These are phyloP conservation scores for Neurospora pannonica DNA, from an alignment of 495 filamentous ascomycete species.

Conservation along the genomic window DNA sequence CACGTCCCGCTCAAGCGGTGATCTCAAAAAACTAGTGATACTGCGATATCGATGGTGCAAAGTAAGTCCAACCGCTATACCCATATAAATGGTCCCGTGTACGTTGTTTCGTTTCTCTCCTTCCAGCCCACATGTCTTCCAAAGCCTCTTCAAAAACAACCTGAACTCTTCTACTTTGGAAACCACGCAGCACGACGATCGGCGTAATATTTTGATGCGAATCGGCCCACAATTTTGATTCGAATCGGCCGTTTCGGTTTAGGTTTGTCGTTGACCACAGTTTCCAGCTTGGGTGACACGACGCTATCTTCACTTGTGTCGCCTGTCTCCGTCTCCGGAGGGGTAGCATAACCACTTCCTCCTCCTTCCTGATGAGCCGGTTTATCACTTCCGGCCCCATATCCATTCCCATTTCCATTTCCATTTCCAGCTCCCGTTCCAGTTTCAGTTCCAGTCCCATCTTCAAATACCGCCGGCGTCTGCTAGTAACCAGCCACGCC, in stretches of 20 bases:
- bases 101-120: background rate
- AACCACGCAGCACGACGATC: background rate
- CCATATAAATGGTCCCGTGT: background rate
- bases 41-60: background rate
- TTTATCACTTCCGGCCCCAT: background rate
- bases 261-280: background rate
- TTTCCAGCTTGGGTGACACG: background rate
- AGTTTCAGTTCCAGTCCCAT: background rate
- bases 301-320: background rate
- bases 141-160: background rate
- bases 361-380: background rate
- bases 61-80: background rate
- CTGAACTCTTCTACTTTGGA: background rate
- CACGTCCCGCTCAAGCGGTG: background rate
- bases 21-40: background rate
- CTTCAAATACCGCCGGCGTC: background rate
- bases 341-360: background rate
- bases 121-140: background rate
- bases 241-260: background rate
- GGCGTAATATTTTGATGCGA: background rate
- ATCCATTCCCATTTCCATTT: background rate
- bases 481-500: background rate
- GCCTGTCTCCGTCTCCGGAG: background rate
- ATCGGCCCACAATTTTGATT: background rate
- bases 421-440: background rate